Conservation (phyloP, 768 basidiomycete species). For the Symmetrospora coprosmae region DNA sequence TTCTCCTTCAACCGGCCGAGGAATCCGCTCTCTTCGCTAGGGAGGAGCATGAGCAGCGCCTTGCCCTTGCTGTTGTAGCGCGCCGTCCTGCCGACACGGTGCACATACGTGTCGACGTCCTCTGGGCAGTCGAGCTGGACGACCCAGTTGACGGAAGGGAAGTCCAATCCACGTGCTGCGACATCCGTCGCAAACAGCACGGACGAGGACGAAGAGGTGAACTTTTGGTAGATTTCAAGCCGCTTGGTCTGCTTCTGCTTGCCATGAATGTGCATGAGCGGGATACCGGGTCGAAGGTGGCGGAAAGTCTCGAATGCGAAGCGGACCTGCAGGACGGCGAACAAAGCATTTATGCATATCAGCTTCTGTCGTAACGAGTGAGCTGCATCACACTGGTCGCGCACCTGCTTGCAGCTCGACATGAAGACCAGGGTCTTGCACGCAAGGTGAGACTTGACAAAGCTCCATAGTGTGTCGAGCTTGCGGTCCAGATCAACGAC, state of each 20-base stretch:
- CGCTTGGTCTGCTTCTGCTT: conserved; percentile 92
- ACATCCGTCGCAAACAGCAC: conserved; percentile 91
- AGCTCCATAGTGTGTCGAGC: conserved; percentile 80
- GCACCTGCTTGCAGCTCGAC: conserved; percentile 80
- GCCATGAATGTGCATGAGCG: conserved; percentile 85
- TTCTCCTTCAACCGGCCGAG: conserved; percentile 54
- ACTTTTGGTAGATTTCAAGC: conserved; percentile 65
- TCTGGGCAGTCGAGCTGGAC: conserved; percentile 90
- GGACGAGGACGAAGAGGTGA: conserved; percentile 65
- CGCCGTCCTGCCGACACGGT: conserved; percentile 89
- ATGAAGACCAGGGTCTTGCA: conserved; percentile 84
- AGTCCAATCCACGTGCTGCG: conserved; percentile 88
- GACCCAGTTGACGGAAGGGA: conserved; percentile 94
- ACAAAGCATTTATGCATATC: background rate
- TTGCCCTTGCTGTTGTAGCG: conserved; percentile 83
- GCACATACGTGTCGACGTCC: conserved; percentile 93
- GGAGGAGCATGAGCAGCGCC: conserved; percentile 63
- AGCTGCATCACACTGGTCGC: conserved; percentile 6
- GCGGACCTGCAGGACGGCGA: conserved; percentile 44
- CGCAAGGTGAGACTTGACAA: conserved; percentile 84
- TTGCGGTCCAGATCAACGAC: conserved; percentile 72
- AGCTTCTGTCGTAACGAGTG: background rate
- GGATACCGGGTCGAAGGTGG: conserved; percentile 82
- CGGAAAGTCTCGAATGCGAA: conserved; percentile 93
- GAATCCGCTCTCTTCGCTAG: conserved; percentile 92